Evolutionary conservation across 495 filamentous ascomycete genomes (phyloP), one percentile per base, ranked within the genome.

Genomic region (Podospora comata): DNA sequence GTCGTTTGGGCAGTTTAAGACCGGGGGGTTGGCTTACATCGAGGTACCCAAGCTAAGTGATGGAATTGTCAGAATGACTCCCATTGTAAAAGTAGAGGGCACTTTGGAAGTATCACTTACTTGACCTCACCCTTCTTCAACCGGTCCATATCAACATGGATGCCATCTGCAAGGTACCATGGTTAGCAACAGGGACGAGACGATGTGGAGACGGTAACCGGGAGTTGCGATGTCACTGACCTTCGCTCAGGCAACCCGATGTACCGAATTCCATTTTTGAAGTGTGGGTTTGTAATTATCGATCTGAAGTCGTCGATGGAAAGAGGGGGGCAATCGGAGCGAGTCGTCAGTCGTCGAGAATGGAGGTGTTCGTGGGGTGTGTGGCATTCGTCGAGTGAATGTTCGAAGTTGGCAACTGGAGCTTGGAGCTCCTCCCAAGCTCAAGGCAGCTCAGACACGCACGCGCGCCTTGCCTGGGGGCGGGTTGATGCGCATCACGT

Each of bases 81-180:
- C 20, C 20, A 16, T 48, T 48, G 9, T 48, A 16, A 48, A 11
- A 16, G 39, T 2, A 48, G 7, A 48, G 30, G 30, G 58, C 59
- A 27, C 7, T 61, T 26, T 20, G 9, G 0, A 65, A 30, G 26
- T 7, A 61, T 20, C 69, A 83, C 90, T 81, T 85, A 97, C 93
- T 98, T 97, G 77, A 80, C 77, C 71, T 81, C 78, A 48, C 79
- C 79, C 73, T 81, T 79, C 76, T 81, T 81, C 73, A 79, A 70
- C 73, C 94, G 91, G 71, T 97, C 91, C 95, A 99, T 98, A 76
- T 99, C 95, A 64, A 99, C 82, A 80, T 99, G 95, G 76, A 99
- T 97, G 76, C 95, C 95, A 94, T 99, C 95, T 99, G 74, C 56
- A 65, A 64, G 59, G 61, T 63, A 71, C n/a, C 70, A 73, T 27